These are phyloP conservation scores for Osmanthus fragrans DNA, from an alignment of 257 asterid species.

Conservation along the genomic window DNA sequence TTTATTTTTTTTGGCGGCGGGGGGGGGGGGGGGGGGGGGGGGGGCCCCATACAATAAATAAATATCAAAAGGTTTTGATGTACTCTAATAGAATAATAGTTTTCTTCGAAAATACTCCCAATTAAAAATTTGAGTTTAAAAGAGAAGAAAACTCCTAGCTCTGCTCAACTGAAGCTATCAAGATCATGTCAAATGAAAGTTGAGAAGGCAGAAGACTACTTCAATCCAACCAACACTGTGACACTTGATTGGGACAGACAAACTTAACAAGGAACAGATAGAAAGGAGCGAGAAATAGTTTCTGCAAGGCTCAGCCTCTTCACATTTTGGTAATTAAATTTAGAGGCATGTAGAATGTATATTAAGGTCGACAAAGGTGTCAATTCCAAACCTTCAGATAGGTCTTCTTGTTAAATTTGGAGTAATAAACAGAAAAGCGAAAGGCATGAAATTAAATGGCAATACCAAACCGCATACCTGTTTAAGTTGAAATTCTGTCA, in stretches of 20 bases:
- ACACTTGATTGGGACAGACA: background rate
- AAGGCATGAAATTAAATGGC: background rate
- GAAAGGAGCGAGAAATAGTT: background rate
- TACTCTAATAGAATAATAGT: background rate
- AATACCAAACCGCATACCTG: conserved; percentile 51
- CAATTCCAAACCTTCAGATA: no score
- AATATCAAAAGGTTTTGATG: background rate
- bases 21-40: no score
- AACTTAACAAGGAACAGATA: background rate
- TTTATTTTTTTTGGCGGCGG: no score
- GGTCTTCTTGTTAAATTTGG: no score
- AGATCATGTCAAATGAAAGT: background rate
- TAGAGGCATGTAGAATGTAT: no score
- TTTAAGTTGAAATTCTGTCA: conserved; percentile 92
- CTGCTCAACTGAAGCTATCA: background rate
- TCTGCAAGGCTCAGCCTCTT: background rate
- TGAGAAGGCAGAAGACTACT: background rate
- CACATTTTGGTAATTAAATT: background rate
- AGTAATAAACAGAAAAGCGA: no score
- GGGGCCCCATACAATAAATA: background rate
- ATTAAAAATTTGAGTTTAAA: background rate
- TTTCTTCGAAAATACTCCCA: background rate
- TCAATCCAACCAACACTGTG: background rate
- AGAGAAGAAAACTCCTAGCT: background rate
- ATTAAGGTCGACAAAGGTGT: no score